A percentile compares a stretch with the other conserved stretches of the same genome.
These are phyloP conservation scores for Begonia fuchsioides DNA, from an alignment of 306 rosid genomes.

Conservation along the genomic window DNA sequence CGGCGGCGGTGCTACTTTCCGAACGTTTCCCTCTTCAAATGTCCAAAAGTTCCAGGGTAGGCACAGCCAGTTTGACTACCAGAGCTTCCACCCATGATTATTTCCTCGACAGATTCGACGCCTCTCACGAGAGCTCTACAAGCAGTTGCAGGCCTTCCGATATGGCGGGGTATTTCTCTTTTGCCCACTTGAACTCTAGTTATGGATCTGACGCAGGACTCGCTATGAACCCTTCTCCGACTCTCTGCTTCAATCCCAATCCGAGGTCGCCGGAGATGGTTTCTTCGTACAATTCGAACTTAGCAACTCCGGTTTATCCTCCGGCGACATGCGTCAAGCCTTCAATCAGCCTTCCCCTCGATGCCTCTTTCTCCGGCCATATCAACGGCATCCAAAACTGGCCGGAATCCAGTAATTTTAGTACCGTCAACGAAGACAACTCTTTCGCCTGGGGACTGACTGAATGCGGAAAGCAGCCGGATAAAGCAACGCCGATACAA, in stretches of 20 bases:
- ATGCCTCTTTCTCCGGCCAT: constrained; percentile 18
- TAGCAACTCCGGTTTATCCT: constrained; percentile 12
- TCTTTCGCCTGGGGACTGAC: constrained; percentile 27
- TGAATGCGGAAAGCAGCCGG: background rate
- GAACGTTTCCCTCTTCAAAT: too few species aligned
- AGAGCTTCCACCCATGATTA: constrained; percentile 35
- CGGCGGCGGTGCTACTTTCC: too few species aligned
- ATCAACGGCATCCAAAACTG: constrained; percentile 32
- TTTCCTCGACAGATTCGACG: constrained; percentile 29
- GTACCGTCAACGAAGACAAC: constrained; percentile 16
- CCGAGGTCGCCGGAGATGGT: constrained; percentile 26
- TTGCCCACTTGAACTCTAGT: constrained; percentile 33
- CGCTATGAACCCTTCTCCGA: constrained; percentile 22
- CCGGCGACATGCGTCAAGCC: constrained; percentile 28
- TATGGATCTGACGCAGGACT: constrained; percentile 21
- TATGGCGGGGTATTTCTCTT: constrained; percentile 36
- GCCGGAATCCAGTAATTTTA: constrained; percentile 27
- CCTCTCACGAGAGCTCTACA: constrained; percentile 22
- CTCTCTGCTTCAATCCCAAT: constrained; percentile 33
- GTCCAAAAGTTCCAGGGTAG: too few species aligned
- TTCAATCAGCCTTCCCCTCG: constrained; percentile 34
- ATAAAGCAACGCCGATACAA: too few species aligned
- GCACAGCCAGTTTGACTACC: too few species aligned
- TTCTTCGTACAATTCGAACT: constrained; percentile 24
- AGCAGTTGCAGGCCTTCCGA: constrained; percentile 36